A percentile compares a stretch with the other conserved stretches of the same genome.
Evolutionary conservation across 2,329 filamentous ascomycete genomes (phyloP).

Genomic region (Fusarium agapanthi): DNA sequence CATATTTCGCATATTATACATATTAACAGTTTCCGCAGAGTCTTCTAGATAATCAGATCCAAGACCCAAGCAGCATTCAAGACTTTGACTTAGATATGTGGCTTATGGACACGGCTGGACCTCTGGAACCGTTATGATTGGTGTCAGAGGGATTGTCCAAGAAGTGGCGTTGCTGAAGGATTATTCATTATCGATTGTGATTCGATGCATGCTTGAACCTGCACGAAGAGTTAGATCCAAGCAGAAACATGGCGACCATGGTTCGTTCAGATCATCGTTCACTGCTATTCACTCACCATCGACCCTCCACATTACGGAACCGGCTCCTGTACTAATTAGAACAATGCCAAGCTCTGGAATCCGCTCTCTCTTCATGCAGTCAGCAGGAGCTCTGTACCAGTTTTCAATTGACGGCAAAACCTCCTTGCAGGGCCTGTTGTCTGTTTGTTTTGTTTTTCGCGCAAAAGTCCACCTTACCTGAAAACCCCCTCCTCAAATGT

Average conservation of each 20-base stretch:
- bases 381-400: too few relatives aligned
- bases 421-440: too few relatives aligned
- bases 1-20: accelerated
- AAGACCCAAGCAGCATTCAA: neutral
- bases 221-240: too few relatives aligned
- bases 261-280: too few relatives aligned
- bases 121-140: neutral
- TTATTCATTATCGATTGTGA: neutral
- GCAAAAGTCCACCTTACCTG: neutral
- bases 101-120: constrained; percentile 12
- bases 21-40: neutral
- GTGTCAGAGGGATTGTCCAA: accelerated
- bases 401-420: too few relatives aligned
- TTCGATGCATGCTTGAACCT: neutral
- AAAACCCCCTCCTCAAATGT: neutral
- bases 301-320: too few relatives aligned
- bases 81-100: constrained; percentile 25
- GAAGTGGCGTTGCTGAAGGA: neutral
- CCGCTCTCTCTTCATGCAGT: too few relatives aligned
- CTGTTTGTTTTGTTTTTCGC: neutral
- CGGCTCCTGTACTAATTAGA: too few relatives aligned
- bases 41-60: constrained; percentile 23
- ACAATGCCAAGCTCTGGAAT: too few relatives aligned
- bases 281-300: too few relatives aligned
- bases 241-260: too few relatives aligned